phyloP scores from a whole-genome alignment of 2,329 filamentous ascomycete species.

The Trichothecium roseum region DNA sequence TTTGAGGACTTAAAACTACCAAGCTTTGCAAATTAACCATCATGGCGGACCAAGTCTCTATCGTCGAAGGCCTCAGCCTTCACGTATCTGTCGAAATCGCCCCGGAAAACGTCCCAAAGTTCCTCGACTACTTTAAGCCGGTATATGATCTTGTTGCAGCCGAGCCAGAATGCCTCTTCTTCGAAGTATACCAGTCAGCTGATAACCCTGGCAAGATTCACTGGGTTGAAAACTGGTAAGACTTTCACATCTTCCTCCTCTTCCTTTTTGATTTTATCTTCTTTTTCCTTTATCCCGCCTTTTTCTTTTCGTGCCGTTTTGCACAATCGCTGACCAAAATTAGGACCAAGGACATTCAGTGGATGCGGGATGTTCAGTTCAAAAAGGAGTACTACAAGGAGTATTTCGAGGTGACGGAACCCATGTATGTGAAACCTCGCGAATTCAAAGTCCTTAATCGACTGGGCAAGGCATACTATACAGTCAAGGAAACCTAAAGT shows the following conservation, averaged over 20 bases:
- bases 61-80: background rate
- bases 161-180: slow-evolving; percentile 6
- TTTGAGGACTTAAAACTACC: too few relatives aligned
- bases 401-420: background rate
- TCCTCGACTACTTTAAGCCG: slow-evolving; percentile 4
- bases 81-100: slow-evolving; percentile 12
- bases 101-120: slow-evolving; percentile 4
- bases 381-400: background rate
- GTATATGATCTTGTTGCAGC: slow-evolving; percentile 4
- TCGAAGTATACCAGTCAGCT: slow-evolving; percentile 6
- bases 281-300: too few relatives aligned
- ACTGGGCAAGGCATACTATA: too few relatives aligned
- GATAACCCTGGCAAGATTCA: slow-evolving; percentile 2
- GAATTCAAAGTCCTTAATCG: background rate
- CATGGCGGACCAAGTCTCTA: too few relatives aligned
- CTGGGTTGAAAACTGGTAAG: slow-evolving; percentile 6
- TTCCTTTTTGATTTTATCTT: background rate
- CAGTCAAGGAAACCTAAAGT: too few relatives aligned
- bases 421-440: background rate
- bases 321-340: too few relatives aligned
- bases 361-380: too few relatives aligned
- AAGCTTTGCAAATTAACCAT: too few relatives aligned
- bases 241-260: background rate
- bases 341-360: too few relatives aligned
- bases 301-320: too few relatives aligned